These are phyloP conservation scores for Elongisporangium prolatum DNA, from an alignment of 352 stramenopile genomes.

Conservation along the genomic window DNA sequence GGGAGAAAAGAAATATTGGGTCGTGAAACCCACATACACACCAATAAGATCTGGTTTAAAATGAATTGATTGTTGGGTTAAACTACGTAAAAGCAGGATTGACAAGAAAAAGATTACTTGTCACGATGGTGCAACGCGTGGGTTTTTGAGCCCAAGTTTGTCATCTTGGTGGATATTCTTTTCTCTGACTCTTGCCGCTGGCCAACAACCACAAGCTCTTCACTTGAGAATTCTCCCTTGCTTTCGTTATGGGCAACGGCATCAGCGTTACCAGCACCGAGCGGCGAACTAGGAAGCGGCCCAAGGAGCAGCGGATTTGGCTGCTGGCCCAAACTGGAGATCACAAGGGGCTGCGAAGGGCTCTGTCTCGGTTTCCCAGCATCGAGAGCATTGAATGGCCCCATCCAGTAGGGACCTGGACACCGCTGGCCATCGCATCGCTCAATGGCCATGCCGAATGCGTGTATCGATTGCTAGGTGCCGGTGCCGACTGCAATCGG, in stretches of 20 bases:
- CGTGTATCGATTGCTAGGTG: slow-evolving; percentile 15
- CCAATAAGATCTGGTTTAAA: not conserved
- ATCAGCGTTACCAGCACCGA: not conserved
- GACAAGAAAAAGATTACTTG: not conserved
- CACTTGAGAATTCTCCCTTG: not conserved
- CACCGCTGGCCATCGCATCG: slow-evolving; percentile 61
- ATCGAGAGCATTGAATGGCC: slow-evolving; percentile 63
- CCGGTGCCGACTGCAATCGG: not conserved
- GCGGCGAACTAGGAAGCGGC: slow-evolving; percentile 63
- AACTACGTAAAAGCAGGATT: not conserved
- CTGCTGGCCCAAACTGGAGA: slow-evolving; percentile 71
- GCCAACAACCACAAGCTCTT: not conserved
- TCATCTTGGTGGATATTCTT: not conserved
- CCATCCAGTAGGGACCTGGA: slow-evolving; percentile 55
- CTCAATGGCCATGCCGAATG: slow-evolving; percentile 57
- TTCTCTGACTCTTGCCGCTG: not conserved
- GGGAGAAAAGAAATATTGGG: not conserved
- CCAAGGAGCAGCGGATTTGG: slow-evolving; percentile 74
- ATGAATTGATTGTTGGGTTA: not conserved
- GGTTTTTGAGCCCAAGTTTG: not conserved
- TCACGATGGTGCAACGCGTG: not conserved
- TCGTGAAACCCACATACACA: not conserved
- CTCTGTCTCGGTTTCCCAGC: slow-evolving; percentile 38
- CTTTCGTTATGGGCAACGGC: slow-evolving; percentile 50
- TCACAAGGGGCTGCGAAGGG: slow-evolving; percentile 35